phyloP scores from a whole-genome alignment of 2,329 filamentous ascomycete genomes.

The Xenoacremonium recifei region DNA sequence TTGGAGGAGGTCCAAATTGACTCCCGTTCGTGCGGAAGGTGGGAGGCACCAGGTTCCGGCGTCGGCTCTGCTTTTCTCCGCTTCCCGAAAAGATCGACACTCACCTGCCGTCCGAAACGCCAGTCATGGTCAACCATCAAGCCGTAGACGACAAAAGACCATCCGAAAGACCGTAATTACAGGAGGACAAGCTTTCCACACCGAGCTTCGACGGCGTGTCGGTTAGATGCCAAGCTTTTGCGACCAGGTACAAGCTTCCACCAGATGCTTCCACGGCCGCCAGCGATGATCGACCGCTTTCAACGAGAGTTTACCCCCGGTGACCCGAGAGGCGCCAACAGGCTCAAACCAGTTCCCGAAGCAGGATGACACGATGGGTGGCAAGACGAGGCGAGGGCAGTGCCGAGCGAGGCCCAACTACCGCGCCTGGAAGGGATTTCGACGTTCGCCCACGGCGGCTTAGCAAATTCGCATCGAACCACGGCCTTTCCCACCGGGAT shows the following conservation, averaged over 20 bases:
- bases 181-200: neutral
- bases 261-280: neutral
- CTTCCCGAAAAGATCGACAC: neutral
- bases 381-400: neutral
- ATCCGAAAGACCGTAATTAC: neutral
- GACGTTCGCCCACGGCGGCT: conserved; percentile 1
- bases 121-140: neutral
- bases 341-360: no score
- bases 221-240: neutral
- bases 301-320: neutral
- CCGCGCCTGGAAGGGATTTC: conserved; percentile 1
- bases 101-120: neutral
- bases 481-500: no score
- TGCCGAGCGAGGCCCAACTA: conserved; percentile 5
- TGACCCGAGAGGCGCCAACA: neutral
- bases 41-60: neutral
- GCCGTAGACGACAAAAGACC: neutral
- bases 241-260: neutral
- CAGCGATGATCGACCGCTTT: neutral
- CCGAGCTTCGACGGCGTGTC: neutral
- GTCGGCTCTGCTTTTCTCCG: neutral
- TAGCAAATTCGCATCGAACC: neutral
- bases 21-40: neutral
- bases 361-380: neutral
- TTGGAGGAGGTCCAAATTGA: neutral